A percentile compares a stretch with the other conserved stretches of the same genome.
phyloP scores from a whole-genome alignment of 306 rosid genomes.

The Malus fusca region DNA sequence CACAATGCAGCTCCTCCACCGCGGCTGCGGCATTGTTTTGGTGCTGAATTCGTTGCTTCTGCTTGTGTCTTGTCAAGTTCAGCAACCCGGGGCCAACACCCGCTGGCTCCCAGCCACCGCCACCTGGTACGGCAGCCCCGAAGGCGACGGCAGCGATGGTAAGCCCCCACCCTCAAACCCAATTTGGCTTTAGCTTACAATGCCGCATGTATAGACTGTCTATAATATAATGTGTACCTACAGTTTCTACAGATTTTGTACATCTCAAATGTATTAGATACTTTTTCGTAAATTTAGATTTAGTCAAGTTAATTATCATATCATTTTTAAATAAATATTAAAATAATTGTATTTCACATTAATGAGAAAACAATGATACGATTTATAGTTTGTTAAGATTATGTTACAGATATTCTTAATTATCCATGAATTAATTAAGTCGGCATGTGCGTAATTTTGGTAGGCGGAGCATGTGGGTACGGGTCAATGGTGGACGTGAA shows the following conservation, averaged over 20 bases:
- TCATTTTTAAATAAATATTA: too few species aligned
- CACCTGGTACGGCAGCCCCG: constrained; percentile 92
- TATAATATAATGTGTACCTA: not conserved
- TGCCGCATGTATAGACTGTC: not conserved
- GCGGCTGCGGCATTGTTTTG: constrained; percentile 3
- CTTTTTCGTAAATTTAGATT: too few species aligned
- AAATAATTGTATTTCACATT: not conserved
- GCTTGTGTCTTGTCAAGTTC: constrained; percentile 11
- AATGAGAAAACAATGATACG: not conserved
- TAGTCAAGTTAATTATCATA: too few species aligned
- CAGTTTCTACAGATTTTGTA: not conserved
- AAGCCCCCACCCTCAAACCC: constrained; percentile 1
- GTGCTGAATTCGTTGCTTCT: not conserved
- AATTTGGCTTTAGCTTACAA: not conserved
- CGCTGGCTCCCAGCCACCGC: constrained; percentile 71
- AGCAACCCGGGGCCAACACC: constrained; percentile 22
- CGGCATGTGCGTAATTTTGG: not conserved
- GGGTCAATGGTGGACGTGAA: constrained; percentile 70
- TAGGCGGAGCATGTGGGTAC: constrained; percentile 96
- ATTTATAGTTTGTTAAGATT: not conserved
- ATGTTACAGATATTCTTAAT: not conserved
- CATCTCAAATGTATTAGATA: too few species aligned
- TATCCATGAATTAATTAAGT: not conserved
- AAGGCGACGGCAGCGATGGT: constrained; percentile 98
- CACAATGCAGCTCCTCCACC: constrained; percentile 41